phyloP scores from a whole-genome alignment of 345 rosid species.

The Boechera divaricarpa region DNA sequence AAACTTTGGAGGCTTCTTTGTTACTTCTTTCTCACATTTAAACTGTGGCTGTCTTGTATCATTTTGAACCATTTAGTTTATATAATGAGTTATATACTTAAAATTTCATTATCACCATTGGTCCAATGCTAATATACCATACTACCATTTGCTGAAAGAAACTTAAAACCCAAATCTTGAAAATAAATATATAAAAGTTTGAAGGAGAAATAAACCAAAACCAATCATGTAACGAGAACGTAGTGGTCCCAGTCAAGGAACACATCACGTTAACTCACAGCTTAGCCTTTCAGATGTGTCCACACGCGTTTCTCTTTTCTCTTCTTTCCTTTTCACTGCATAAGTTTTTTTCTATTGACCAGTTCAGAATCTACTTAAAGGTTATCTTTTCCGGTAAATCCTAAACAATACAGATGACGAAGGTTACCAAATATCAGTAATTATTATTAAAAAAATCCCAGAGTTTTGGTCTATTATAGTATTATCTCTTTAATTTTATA shows the following conservation, averaged over 20 bases:
- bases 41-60: neutral
- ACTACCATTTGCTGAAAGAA: constrained; percentile 27
- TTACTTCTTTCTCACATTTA: neutral
- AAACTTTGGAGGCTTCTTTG: neutral
- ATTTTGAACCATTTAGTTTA: neutral
- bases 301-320: constrained; percentile 19
- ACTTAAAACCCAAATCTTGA: neutral
- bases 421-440: neutral
- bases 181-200: neutral
- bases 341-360: neutral
- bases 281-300: constrained; percentile 43
- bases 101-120: constrained; percentile 3
- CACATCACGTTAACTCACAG: constrained; percentile 67
- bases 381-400: neutral
- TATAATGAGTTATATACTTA: neutral
- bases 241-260: constrained; percentile 59
- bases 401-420: neutral
- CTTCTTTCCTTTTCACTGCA: constrained; percentile 18
- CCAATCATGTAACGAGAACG: constrained; percentile 51
- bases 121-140: constrained; percentile 7
- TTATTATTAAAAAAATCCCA: no score
- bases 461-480: no score
- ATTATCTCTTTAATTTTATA: neutral
- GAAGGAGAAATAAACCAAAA: constrained; percentile 6
- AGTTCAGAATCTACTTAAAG: neutral